Percentiles rank a stretch among this genome's conserved stretches.
Conservation (phyloP, 306 rosid species). For the Abrus precatorius region DNA sequence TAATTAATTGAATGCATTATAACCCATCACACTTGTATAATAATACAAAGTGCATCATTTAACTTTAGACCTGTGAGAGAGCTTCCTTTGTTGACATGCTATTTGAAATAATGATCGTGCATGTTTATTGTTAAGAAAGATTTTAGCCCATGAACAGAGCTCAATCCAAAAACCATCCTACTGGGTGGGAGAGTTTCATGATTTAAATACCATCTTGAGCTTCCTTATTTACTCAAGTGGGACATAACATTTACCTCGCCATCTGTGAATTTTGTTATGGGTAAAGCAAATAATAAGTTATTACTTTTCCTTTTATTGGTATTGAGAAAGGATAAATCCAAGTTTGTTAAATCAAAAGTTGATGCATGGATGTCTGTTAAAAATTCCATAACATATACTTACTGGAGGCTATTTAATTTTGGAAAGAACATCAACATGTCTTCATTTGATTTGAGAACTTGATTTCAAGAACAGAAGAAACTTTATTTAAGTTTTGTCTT, state of each 20-base stretch:
- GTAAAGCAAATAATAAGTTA: background rate
- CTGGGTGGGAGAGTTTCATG: background rate
- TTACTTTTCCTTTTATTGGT: conserved; percentile 11
- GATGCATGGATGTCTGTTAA: background rate
- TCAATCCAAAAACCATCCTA: background rate
- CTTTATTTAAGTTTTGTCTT: background rate
- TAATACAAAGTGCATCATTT: conserved; percentile 8
- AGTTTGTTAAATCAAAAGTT: background rate
- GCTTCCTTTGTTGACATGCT: background rate
- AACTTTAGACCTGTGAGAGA: background rate
- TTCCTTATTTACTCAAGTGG: background rate
- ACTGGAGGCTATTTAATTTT: background rate
- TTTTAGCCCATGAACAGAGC: background rate
- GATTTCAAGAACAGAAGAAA: background rate
- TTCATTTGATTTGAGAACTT: background rate
- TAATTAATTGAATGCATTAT: conserved; percentile 6
- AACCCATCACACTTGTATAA: conserved; percentile 9
- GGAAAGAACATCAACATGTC: background rate
- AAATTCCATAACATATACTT: background rate
- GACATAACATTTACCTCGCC: background rate
- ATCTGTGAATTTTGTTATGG: conserved; percentile 22
- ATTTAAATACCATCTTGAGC: background rate
- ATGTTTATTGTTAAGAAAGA: background rate
- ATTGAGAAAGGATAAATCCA: background rate
- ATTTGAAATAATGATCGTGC: conserved; percentile 1